Evolutionary conservation across 2,329 filamentous ascomycete genomes (phyloP).

Genomic region (Penicillium expansum): DNA sequence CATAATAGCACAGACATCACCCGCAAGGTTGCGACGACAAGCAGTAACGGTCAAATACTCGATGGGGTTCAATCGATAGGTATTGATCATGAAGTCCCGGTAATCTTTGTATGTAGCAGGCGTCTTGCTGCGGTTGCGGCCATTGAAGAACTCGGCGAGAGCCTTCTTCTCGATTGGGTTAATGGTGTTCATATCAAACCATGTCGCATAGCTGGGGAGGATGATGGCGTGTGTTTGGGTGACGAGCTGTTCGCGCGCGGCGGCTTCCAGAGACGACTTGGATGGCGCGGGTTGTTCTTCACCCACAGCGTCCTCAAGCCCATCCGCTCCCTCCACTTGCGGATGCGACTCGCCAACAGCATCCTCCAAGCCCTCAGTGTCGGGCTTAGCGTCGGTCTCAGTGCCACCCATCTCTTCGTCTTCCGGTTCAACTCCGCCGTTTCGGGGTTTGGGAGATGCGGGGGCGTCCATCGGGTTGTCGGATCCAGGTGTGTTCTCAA

Average conservation of each 20-base stretch:
- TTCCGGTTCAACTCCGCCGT: conserved; percentile 56
- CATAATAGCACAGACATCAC: conserved; percentile 99
- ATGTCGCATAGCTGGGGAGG: conserved; percentile 93
- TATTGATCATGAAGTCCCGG: conserved; percentile 99
- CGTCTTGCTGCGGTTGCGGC: conserved; percentile 95
- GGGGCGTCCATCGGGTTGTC: conserved; percentile 71
- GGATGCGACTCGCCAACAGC: conserved; percentile 46
- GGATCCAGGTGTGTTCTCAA: conserved; percentile 38
- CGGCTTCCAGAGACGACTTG: conserved; percentile 78
- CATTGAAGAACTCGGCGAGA: conserved; percentile 97
- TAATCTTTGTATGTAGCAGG: conserved; percentile 98
- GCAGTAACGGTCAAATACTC: conserved; percentile 98
- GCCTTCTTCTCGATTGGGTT: conserved; percentile 91
- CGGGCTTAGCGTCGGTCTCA: conserved; percentile 44
- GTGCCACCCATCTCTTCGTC: conserved; percentile 80
- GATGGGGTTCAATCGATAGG: conserved; percentile 89
- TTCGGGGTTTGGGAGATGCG: conserved; percentile 61
- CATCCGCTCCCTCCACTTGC: conserved; percentile 45
- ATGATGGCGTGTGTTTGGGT: conserved; percentile 94
- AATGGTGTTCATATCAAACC: conserved; percentile 97
- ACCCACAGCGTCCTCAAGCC: conserved; percentile 37
- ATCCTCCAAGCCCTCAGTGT: conserved; percentile 46
- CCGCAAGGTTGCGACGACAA: conserved; percentile 88
- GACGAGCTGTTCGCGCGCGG: conserved; percentile 86
- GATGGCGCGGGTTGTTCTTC: conserved; percentile 62